A percentile compares a stretch with the other conserved stretches of the same genome.
phyloP scores from a whole-genome alignment of 306 rosid genomes.

The Medicago ruthenica region DNA sequence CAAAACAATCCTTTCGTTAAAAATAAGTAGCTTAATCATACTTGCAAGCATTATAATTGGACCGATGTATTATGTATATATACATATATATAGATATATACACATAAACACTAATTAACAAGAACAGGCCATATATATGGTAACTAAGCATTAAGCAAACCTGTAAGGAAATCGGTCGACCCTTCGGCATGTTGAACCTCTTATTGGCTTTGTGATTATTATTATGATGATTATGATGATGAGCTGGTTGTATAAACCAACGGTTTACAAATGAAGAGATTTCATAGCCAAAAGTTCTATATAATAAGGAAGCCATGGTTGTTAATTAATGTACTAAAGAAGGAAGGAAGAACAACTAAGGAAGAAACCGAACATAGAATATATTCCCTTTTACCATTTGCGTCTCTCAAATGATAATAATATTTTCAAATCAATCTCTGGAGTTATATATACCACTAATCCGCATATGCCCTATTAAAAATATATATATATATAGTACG shows the following conservation, averaged over 20 bases:
- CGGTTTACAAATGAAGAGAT: conserved; percentile 55
- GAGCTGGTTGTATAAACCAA: conserved; percentile 36
- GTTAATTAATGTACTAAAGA: conserved; percentile 33
- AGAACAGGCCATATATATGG: background rate
- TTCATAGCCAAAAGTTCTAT: conserved; percentile 59
- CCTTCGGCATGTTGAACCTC: conserved; percentile 73
- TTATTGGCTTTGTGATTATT: conserved; percentile 34
- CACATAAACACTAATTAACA: background rate
- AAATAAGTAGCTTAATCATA: background rate
- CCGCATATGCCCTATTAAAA: conserved; percentile 15
- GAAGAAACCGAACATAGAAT: conserved; percentile 59
- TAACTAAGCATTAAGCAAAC: conserved; percentile 42
- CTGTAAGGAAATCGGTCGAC: conserved; percentile 86
- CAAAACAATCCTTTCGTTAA: background rate
- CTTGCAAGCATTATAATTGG: too few species aligned
- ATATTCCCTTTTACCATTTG: conserved; percentile 66
- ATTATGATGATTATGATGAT: background rate
- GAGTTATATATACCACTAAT: conserved; percentile 30
- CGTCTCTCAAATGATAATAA: conserved; percentile 43
- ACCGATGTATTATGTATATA: background rate
- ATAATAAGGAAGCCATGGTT: conserved; percentile 62
- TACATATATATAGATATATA: background rate
- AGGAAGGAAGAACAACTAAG: conserved; percentile 39
- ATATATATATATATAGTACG: background rate
- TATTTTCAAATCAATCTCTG: conserved; percentile 47